A percentile compares a stretch with the other conserved stretches of the same genome.
Conservation (phyloP, 208 protist species). For the Trypanosoma rangeli region DNA sequence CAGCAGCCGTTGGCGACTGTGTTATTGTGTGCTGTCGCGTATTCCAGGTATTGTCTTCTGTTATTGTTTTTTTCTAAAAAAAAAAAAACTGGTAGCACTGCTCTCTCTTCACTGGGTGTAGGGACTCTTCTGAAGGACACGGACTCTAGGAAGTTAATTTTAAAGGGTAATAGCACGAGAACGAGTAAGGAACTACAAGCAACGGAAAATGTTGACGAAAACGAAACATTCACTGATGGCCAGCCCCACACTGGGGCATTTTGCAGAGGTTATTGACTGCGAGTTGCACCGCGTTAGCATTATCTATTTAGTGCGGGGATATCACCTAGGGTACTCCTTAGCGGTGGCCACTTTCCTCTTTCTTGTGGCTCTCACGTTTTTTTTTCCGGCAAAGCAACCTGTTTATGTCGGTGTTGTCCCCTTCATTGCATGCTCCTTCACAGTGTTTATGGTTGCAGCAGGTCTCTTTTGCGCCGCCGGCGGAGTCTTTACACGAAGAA, state of each 20-base stretch:
- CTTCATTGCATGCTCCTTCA: slow-evolving; percentile 9
- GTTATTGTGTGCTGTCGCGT: background rate
- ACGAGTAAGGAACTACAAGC: background rate
- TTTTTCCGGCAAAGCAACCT: background rate
- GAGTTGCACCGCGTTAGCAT: slow-evolving; percentile 27
- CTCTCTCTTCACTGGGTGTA: too few relatives aligned
- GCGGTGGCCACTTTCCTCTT: background rate
- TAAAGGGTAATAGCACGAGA: background rate
- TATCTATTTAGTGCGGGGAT: slow-evolving; percentile 19
- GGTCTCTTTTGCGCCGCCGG: slow-evolving; percentile 20
- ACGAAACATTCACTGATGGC: background rate
- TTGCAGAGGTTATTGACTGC: slow-evolving; percentile 15
- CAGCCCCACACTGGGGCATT: slow-evolving; percentile 6
- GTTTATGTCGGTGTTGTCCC: slow-evolving; percentile 6
- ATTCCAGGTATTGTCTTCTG: background rate
- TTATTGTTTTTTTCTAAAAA: background rate
- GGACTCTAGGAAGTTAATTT: too few relatives aligned
- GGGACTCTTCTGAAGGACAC: too few relatives aligned
- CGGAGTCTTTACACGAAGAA: slow-evolving; percentile 10
- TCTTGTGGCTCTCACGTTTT: slow-evolving; percentile 20
- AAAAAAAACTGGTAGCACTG: too few relatives aligned
- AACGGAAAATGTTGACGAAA: background rate
- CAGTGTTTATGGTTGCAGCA: slow-evolving; percentile 13
- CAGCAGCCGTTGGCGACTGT: background rate
- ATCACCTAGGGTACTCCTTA: slow-evolving; percentile 18